These are phyloP conservation scores for Teunomyces kruisii DNA, from an alignment of 805 yeast species.

Conservation along the genomic window DNA sequence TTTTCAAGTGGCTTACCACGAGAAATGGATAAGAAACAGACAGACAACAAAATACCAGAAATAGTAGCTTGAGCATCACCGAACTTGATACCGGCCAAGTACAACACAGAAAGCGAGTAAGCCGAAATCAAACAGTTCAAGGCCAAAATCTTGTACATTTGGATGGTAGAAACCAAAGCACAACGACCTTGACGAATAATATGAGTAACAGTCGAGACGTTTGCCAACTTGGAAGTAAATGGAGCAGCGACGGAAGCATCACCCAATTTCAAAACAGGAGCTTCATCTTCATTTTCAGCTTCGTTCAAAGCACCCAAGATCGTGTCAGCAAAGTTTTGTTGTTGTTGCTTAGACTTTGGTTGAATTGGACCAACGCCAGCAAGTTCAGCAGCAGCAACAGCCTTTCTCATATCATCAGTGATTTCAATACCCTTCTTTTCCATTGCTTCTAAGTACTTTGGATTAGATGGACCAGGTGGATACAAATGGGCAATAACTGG, in stretches of 20 bases:
- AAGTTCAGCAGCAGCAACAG: conserved; percentile 53
- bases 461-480: conserved; percentile 94
- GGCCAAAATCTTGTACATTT: conserved; percentile 97
- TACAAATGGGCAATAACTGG: conserved; percentile 86
- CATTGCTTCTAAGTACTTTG: conserved; percentile 81
- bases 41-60: conserved; percentile 88
- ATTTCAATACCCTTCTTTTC: conserved; percentile 80
- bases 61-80: conserved; percentile 98
- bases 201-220: conserved; percentile 88
- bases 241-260: conserved; percentile 99
- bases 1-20: conserved; percentile 89
- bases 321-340: conserved; percentile 53
- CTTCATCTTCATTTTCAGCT: conserved; percentile 73
- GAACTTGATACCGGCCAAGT: conserved; percentile 94
- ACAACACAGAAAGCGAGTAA: conserved; percentile 89
- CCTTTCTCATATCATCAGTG: conserved; percentile 67
- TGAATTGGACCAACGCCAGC: conserved; percentile 25
- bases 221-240: conserved; percentile 89
- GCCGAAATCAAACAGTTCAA: conserved; percentile 96
- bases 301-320: conserved; percentile 55
- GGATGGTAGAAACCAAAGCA: conserved; percentile 95
- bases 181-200: conserved; percentile 97
- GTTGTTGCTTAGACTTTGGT: conserved; percentile 16
- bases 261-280: conserved; percentile 91
- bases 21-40: conserved; percentile 93